Base-by-base conservation (phyloP, 169 alveolate species). In the Cryptosporidium bovis region DNA sequence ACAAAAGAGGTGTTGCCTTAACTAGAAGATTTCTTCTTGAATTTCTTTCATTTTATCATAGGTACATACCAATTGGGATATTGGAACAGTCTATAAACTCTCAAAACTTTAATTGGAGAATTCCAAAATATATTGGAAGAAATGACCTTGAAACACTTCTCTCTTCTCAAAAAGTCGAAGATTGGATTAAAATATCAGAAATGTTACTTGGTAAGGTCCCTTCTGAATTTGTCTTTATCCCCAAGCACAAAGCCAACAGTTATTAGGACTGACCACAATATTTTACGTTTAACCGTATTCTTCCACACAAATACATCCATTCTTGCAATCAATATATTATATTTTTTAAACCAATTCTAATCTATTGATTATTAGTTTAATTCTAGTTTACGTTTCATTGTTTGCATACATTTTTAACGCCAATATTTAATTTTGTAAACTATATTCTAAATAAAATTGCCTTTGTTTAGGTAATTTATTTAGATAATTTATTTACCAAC, bases 121-220 rank as follows among this genome's bases (percentile, higher is more conserved):
- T 94, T 15, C 92, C 92, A 40, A 92, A 93, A 34, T 93, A 91
- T 53, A 83, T 83, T 20, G 95, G 95, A 24, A 92, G 97, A 44
- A 91, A 91, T 53, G 95, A 93, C 44, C 90, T 94, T 53, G 97
- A 94, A 66, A 85, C 93, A 36, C 71, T 91, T 83, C 64, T 94
- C 36, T 92, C 96, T 6, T 90, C 93, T 58, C 82, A 82, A 55
- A 84, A 91, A 48, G 82, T 77, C 64, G 85, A 83, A 51, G 96
- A 93, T 90, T 92, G 95, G 95, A 91, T 94, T 40, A 93, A 92
- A 64, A 91, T 94, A 40, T 91, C 95, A 0, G 94, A 92, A 82
- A 91, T 94, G 94, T 84, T 94, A 64, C 90, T 94, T n/a, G 96
- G 97, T 18, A 91, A 91, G 44, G 94, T 91, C n/a, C 95, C 95